Evolutionary conservation across 345 rosid genomes (phyloP).

Genomic region (Arabidopsis thaliana): DNA sequence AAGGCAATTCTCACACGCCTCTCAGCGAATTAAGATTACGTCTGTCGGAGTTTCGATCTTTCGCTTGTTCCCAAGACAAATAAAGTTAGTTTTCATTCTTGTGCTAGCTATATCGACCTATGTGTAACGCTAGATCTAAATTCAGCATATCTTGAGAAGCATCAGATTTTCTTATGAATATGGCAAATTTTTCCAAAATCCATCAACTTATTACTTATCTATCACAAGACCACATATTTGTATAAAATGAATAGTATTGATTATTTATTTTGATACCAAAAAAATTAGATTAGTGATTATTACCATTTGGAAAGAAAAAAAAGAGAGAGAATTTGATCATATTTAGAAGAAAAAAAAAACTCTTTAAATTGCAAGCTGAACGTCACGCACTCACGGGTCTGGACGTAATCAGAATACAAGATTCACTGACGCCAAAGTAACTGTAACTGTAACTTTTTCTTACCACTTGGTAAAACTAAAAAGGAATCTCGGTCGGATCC

Average conservation of each 20-base stretch:
- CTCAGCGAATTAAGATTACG: constrained; percentile 30
- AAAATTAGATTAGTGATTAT: no score
- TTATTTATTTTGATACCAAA: no score
- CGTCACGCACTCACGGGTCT: constrained; percentile 26
- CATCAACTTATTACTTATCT: not conserved
- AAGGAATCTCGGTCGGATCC: constrained; percentile 36
- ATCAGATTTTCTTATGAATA: not conserved
- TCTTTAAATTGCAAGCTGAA: not conserved
- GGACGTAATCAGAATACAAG: constrained; percentile 14
- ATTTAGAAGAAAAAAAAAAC: not conserved
- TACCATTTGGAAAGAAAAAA: not conserved
- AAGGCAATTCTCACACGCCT: constrained; percentile 39
- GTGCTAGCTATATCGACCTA: constrained; percentile 16
- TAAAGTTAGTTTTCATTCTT: constrained; percentile 38
- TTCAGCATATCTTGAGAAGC: constrained; percentile 18
- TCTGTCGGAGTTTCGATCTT: constrained; percentile 37
- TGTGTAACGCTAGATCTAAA: constrained; percentile 10
- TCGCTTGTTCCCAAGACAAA: constrained; percentile 40
- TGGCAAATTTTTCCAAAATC: not conserved
- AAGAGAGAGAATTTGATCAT: not conserved
- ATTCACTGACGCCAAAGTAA: constrained; percentile 22
- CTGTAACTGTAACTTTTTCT: not conserved
- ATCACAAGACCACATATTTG: no score
- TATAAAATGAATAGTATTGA: not conserved
- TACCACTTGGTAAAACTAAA: constrained; percentile 33